phyloP scores from a whole-genome alignment of 768 basidiomycete species.

The Amanita thiersii region DNA sequence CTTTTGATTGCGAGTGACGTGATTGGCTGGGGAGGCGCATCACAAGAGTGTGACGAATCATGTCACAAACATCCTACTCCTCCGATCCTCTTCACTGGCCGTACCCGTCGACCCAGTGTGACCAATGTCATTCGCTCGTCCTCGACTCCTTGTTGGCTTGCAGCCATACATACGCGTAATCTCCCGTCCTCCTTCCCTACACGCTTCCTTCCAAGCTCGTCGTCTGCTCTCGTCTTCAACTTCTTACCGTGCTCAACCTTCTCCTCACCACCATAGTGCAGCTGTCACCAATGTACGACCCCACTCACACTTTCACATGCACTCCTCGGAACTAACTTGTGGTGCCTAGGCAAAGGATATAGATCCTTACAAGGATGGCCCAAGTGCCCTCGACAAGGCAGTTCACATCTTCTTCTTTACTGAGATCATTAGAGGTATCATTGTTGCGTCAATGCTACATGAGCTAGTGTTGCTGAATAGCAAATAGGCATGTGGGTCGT shows the following conservation, averaged over 20 bases:
- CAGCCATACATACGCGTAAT: slow-evolving; percentile 34
- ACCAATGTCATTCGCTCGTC: slow-evolving; percentile 51
- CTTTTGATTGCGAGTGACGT: slow-evolving; percentile 26
- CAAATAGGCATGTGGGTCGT: slow-evolving; percentile 95
- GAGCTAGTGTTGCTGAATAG: slow-evolving; percentile 12
- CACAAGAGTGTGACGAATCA: slow-evolving; percentile 28
- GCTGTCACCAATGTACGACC: slow-evolving; percentile 28
- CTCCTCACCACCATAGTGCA: slow-evolving; percentile 22
- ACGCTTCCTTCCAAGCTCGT: slow-evolving; percentile 31
- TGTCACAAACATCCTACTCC: slow-evolving; percentile 20
- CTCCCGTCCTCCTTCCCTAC: slow-evolving; percentile 21
- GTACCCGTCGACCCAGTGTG: slow-evolving; percentile 26
- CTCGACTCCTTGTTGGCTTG: slow-evolving; percentile 42
- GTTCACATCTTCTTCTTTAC: slow-evolving; percentile 97
- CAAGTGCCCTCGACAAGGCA: slow-evolving; percentile 92
- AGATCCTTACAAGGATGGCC: slow-evolving; percentile 70
- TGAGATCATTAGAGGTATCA: slow-evolving; percentile 86
- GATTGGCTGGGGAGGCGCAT: slow-evolving; percentile 36
- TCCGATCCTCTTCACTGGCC: slow-evolving; percentile 32
- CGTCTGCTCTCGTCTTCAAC: slow-evolving; percentile 45
- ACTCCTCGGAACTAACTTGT: slow-evolving; percentile 15
- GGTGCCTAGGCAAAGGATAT: slow-evolving; percentile 44
- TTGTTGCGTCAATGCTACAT: not conserved
- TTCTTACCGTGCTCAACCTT: slow-evolving; percentile 29
- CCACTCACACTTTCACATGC: slow-evolving; percentile 18